Base-by-base conservation (phyloP, 768 basidiomycete species). In the Leccinum boreale region DNA sequence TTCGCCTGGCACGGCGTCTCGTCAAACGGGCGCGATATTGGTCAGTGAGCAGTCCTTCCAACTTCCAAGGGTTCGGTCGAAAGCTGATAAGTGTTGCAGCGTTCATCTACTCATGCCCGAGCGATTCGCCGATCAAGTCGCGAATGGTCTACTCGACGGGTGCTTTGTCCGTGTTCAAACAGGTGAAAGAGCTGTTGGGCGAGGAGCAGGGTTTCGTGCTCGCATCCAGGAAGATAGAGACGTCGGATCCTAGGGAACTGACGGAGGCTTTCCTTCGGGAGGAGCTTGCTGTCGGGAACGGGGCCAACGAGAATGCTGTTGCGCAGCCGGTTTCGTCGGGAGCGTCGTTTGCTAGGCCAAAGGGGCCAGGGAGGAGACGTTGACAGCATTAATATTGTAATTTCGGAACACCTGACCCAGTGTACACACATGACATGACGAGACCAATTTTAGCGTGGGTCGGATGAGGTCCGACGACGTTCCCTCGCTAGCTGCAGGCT, bases 61-160 rank as follows among this genome's bases (percentile, higher is more conserved):
- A 11, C 26, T 12, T 42, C 45, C 11, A 54, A 15, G 45, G 28
- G 7, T 33, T 35, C 33, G 42, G 31, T 19, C 44, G 36, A 45
- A 42, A 17, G 52, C 33, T 60, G 50, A 60, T 49, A 4, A 24
- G 14, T 33, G 29, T 19, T n/a, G 7, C 60, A 93, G 89, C 90
- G 51, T 94, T 94, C 73, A 90, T 97, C 56, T 98, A 98, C 73
- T 90, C 89, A 19, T 98, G 95, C 70, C 95, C 95, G 0, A 81
- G 86, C 3, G 66, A 73, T 14, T 92, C 90, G 6, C 89, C 90
- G 1, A 80, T 97, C 74, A 92, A 92, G 66, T 78, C 86, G 59
- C 82, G 94, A 46, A 94, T 98, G 91, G 69, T 97, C 35, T 96
- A 95, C 73, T 92, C 93, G 0, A 86, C 88, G 2, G 86, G 85